Conservation (phyloP, 1,284 basidiomycete genomes). For the Moniliella sp. region DNA sequence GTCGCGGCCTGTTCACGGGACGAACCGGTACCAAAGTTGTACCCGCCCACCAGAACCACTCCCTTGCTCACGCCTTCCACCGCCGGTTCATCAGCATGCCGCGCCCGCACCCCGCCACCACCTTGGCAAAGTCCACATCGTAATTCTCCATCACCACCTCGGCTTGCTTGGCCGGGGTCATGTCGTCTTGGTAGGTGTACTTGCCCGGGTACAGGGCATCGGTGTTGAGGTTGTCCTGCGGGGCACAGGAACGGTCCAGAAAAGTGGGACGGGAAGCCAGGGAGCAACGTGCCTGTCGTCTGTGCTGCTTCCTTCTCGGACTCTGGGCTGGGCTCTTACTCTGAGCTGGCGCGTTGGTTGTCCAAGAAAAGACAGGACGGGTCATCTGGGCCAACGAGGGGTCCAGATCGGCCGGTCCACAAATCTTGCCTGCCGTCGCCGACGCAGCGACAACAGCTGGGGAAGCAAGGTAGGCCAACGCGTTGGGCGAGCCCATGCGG, state of each 20-base stretch:
- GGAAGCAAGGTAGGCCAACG: slow-evolving; percentile 79
- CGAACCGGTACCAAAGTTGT: slow-evolving; percentile 95
- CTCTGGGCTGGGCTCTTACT: slow-evolving; percentile 4
- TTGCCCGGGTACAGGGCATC: slow-evolving; percentile 98
- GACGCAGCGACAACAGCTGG: slow-evolving; percentile 91
- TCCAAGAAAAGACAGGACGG: slow-evolving; percentile 4
- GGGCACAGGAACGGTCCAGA: no score
- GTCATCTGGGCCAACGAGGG: slow-evolving; percentile 19
- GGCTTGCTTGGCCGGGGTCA: slow-evolving; percentile 77
- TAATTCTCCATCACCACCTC: slow-evolving; percentile 96
- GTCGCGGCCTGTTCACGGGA: slow-evolving; percentile 98
- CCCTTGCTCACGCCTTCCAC: slow-evolving; percentile 40
- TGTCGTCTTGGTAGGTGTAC: slow-evolving; percentile 98
- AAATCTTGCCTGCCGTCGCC: slow-evolving; percentile 74
- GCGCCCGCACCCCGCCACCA: slow-evolving; percentile 40
- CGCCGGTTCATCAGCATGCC: not conserved
- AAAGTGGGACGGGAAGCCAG: slow-evolving; percentile 66
- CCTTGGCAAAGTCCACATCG: slow-evolving; percentile 60
- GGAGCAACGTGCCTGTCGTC: slow-evolving; percentile 13
- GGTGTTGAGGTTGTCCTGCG: slow-evolving; percentile 92
- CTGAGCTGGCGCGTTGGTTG: no score
- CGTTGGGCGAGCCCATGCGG: slow-evolving; percentile 85
- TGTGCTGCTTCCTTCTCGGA: no score
- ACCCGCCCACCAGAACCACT: slow-evolving; percentile 68
- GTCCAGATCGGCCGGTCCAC: slow-evolving; percentile 51